Conservation (phyloP, 73 alveolate genomes). For the Uronychia setigera region DNA sequence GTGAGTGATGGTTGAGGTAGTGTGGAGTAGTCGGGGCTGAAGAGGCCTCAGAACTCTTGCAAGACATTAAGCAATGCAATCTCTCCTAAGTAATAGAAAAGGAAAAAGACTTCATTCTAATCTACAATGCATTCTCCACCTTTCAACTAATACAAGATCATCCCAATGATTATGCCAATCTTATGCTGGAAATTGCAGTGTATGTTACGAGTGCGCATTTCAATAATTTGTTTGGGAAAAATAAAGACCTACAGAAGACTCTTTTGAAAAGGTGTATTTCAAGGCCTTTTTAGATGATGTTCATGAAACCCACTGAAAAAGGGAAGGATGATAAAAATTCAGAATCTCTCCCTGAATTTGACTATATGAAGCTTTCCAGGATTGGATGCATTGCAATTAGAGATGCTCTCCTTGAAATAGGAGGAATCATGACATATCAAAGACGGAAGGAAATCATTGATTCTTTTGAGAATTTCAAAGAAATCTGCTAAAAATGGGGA, state of each 20-base stretch:
- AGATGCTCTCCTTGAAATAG: background rate
- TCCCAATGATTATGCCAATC: background rate
- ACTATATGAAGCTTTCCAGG: no score
- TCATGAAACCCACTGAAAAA: background rate
- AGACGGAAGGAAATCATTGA: background rate
- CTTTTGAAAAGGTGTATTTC: background rate
- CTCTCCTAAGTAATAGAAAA: background rate
- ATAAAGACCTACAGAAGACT: background rate
- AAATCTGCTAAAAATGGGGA: no score
- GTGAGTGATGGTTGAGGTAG: slow-evolving; percentile 4
- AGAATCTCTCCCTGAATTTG: background rate
- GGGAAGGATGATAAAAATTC: background rate
- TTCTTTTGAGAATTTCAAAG: no score
- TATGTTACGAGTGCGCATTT: background rate
- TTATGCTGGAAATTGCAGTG: background rate
- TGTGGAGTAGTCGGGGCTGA: background rate
- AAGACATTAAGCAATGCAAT: background rate
- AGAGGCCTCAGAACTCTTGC: background rate
- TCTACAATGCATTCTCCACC: background rate
- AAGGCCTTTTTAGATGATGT: background rate
- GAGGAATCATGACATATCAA: background rate
- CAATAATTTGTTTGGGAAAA: background rate
- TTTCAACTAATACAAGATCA: background rate
- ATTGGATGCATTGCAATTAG: background rate
- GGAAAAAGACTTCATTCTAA: background rate